Evolutionary conservation across 2,329 filamentous ascomycete genomes (phyloP), one percentile per base, ranked within the genome.

Genomic region (Coniochaeta hoffmannii): DNA sequence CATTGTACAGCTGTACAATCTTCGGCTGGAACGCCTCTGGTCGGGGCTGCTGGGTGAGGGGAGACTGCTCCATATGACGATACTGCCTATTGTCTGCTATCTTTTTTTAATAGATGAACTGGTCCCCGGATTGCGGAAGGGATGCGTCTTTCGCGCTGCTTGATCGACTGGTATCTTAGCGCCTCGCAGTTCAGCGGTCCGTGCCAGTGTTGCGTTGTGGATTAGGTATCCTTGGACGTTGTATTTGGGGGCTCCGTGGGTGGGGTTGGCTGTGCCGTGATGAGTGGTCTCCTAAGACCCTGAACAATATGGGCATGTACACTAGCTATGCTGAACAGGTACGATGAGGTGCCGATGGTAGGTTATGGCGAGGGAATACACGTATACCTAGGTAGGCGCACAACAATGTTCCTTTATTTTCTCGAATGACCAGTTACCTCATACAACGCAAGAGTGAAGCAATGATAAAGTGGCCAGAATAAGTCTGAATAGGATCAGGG

Each of bases 21-120:
- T 99, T 99, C 55, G 89, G 93, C 73, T 95, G 88, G 69, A 99
- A 97, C 38, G 87, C 83, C 71, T 95, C 88, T 55, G 93, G 94
- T 65, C 90, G 84, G 72, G 85, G 84, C 79, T 97, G 91, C 73
- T 95, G 91, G 56, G 92, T 96, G 68, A 99, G 82, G 61, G 94
- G 94, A 69, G 93, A 97, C 76, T 96, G 41, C 41, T 46, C 41
- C 41, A 46, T 46, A 46, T 28, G 41, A 46, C 36, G 34, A 11
- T 22, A 11, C 15, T 22, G 17, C 8, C 10, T 10, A n/a, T 41
- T 41, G 17, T 36, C n/a, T 41, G 36, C 17, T 41, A 41, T 10
- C 17, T 41, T 41, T 41, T 41, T 41, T 6, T 19, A 22, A 19
- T 22, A 10, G 22, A 41, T 22, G n/a, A n/a, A n/a, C 17, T 22